Base-by-base conservation (phyloP, 2,329 filamentous ascomycete genomes). In the Bipolaris sorokiniana region DNA sequence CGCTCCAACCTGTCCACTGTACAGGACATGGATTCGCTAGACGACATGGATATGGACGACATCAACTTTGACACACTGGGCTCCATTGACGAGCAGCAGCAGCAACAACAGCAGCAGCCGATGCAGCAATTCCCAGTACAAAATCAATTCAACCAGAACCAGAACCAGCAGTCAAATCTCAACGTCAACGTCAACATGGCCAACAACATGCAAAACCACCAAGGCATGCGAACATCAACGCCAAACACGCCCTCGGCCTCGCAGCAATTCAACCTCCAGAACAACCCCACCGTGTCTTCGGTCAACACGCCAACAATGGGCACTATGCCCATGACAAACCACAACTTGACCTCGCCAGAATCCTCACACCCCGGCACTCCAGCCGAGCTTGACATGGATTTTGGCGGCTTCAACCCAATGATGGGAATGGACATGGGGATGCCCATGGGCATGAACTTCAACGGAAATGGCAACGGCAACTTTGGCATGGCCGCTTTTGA, bases 221-320 rank as follows among this genome's bases (percentile, higher is more conserved):
- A 95, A 73, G 92, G 90, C 13, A 84, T 97, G 58, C 89, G 91
- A 56, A 91, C 88, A 9, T 96, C 93, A 4, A 91, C 92, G 62
- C 94, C 93, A 1, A 88, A 90, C 3, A 97, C 94, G 0, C 94
- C 94, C 2, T 88, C 91, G 23, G 86, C 89, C 45, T 82, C 83
- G 38, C 78, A 80, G 58, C 78, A 77, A 52, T 92, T 94, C 70
- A 88, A 88, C 48, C 87, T 96, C 65, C 90, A 92, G 74, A 92
- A 96, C 76, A 97, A 97, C 75, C 94, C 94, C 15, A 97, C 93
- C 1, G 94, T 98, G 16, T 99, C 95, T 3, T 97, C 93, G 3
- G 94, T 97, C 53, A 98, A 97, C 76, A 98, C 94, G 0, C 94
- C 94, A 0, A 96, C 93, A 0, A 83, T 98, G 56, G 90, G 90